A percentile compares a stretch with the other conserved stretches of the same genome.
Evolutionary conservation across 164 flowering plant genomes (phyloP).

Genomic region (Houttuynia cordata): DNA sequence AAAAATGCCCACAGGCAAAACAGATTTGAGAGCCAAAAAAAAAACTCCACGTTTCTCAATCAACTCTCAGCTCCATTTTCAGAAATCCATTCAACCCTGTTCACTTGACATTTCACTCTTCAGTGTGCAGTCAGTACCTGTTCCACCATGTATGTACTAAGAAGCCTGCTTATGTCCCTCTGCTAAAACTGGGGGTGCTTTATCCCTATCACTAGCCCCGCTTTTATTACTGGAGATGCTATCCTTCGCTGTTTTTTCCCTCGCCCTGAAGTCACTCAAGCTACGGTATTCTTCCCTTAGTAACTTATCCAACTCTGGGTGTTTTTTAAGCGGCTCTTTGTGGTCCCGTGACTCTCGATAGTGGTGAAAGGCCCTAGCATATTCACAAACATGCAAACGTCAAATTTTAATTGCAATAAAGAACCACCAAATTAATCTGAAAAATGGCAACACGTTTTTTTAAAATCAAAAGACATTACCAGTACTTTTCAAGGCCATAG

Average conservation of each 20-base stretch:
- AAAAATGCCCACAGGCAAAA: constrained; percentile 12
- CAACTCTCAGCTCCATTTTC: constrained; percentile 1
- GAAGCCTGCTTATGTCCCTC: constrained; percentile 12
- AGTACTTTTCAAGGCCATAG: constrained; percentile 94
- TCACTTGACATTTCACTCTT: neutral
- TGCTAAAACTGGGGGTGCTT: constrained; percentile 2
- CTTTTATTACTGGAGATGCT: constrained; percentile 12
- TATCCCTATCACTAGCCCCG: constrained; percentile 4
- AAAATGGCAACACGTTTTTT: no score
- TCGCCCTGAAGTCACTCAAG: constrained; percentile 71
- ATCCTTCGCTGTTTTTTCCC: constrained; percentile 25
- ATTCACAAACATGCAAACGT: neutral
- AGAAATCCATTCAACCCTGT: neutral
- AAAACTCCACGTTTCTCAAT: neutral
- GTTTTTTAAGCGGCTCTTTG: constrained; percentile 42
- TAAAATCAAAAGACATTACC: constrained; percentile 37
- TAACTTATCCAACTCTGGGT: constrained; percentile 68
- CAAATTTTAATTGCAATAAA: no score
- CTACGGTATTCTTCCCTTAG: constrained; percentile 63
- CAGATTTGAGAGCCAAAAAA: constrained; percentile 6
- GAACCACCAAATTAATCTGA: no score
- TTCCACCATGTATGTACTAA: constrained; percentile 8
- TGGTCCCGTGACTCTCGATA: constrained; percentile 34
- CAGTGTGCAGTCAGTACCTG: constrained; percentile 10
- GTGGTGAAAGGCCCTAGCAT: constrained; percentile 88